phyloP scores from a whole-genome alignment of 306 rosid species.

The Fragaria vesca region DNA sequence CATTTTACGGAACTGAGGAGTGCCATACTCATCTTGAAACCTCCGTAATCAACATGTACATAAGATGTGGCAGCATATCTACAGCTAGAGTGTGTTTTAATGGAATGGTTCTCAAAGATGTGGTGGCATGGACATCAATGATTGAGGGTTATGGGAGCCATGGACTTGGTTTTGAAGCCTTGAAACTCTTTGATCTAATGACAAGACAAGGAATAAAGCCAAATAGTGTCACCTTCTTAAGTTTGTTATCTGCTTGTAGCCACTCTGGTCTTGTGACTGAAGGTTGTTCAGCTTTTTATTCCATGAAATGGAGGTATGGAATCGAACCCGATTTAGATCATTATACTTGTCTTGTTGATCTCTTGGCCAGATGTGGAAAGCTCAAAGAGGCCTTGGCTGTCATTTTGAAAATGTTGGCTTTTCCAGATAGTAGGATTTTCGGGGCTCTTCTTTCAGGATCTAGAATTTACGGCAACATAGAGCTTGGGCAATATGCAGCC shows the following conservation, averaged over 20 bases:
- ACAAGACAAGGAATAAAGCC: conserved; percentile 37
- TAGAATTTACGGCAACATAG: conserved; percentile 39
- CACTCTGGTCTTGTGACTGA: conserved; percentile 59
- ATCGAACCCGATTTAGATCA: conserved; percentile 55
- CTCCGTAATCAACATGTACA: conserved; percentile 56
- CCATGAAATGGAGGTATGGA: conserved; percentile 52
- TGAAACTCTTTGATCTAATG: conserved; percentile 39
- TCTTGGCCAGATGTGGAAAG: conserved; percentile 48
- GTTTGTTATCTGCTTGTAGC: conserved; percentile 59
- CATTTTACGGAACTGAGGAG: conserved; percentile 12
- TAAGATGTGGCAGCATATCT: conserved; percentile 47
- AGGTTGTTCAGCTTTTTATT: conserved; percentile 42
- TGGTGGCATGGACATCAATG: conserved; percentile 61
- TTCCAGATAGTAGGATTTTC: conserved; percentile 57
- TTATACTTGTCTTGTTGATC: conserved; percentile 60
- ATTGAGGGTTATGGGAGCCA: conserved; percentile 57
- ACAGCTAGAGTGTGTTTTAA: conserved; percentile 37
- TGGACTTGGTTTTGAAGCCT: conserved; percentile 46
- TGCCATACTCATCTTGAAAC: conserved; percentile 33
- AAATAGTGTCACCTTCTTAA: conserved; percentile 51
- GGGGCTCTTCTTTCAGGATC: conserved; percentile 62
- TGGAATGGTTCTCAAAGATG: conserved; percentile 40
- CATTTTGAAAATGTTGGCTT: conserved; percentile 39
- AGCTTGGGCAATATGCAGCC: conserved; percentile 49
- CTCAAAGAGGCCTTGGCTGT: conserved; percentile 49